Base-by-base conservation (phyloP, 208 protist species). In the Trypanosoma caninum region DNA sequence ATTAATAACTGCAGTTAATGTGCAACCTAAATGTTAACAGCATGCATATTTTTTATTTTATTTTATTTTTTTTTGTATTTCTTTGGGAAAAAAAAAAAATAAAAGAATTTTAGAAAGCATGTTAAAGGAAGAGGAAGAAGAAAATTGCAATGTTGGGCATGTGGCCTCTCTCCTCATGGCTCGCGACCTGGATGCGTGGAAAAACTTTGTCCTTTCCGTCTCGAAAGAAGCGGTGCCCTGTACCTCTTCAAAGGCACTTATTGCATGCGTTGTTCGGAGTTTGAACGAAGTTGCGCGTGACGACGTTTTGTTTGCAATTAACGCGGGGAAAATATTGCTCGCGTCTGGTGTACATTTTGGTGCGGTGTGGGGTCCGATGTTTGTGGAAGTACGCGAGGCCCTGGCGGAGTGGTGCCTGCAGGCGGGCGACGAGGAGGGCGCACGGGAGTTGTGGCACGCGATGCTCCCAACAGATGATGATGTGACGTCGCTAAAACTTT, bases 401-500 rank as follows among this genome's bases (percentile, higher is more conserved):
- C 28, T 65, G 3, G 75, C 69, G 13, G 40, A 72, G 14, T 67
- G 63, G 65, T 76, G 75, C 50, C 38, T 56, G 23, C 22, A 13
- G 1, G 55, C 57, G 18, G 56, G 64, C 3, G 62, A 67, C 40
- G 72, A 67, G 53, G 50, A 38, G 14, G 52, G 68, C 37, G 65
- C 69, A 27, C 53, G 61, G 31, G 34, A 60, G 38, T 23, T 71
- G 11, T 70, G 65, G 55, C 42, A 51, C 4, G 42, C 59, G 30
- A 60, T 63, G 47, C 48, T 82, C 14, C 59, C 61, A 7, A 52
- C 62, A 0, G 48, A 65, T 0, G 45, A 65, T 54, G 48, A 45
- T 34, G 57, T 65, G 44, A 69, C 79, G 33, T 84, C 83, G 69
- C 85, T 93, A 57, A 45, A 80, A 35, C 59, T 82, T 22, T 78